Conservation (phyloP, 176 grass and related monocot species). For the Dactylis glomerata region DNA sequence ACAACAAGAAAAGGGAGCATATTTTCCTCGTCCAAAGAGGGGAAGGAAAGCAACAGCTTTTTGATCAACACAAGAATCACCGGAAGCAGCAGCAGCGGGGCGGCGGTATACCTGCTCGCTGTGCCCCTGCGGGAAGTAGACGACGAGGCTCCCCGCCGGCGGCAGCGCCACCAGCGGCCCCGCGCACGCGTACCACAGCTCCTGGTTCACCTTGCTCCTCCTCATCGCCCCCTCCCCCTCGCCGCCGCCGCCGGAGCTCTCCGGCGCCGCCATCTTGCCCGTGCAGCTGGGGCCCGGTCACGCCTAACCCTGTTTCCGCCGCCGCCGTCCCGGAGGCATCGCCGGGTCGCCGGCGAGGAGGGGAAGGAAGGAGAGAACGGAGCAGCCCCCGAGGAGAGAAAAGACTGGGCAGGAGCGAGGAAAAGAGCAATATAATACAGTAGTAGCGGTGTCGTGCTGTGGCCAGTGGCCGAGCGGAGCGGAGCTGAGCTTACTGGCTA, state of each 20-base stretch:
- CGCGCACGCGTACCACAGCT: conserved; percentile 81
- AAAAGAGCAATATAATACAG: conserved; percentile 33
- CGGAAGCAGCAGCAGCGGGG: not conserved
- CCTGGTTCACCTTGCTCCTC: conserved; percentile 55
- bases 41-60: conserved; percentile 5
- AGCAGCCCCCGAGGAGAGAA: conserved; percentile 27
- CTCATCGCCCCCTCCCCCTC: conserved; percentile 19
- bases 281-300: not conserved
- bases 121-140: conserved; percentile 85
- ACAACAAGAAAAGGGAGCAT: not conserved
- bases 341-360: conserved; percentile 27
- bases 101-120: conserved; percentile 57
- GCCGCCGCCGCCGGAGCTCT: conserved; percentile 21
- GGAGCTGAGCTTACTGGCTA: conserved; percentile 9
- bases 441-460: conserved; percentile 2
- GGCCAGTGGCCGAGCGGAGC: conserved; percentile 1
- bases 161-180: conserved; percentile 67
- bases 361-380: not conserved
- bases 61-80: conserved; percentile 33
- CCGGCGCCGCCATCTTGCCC: conserved; percentile 12
- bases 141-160: conserved; percentile 62
- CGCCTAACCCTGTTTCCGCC: not conserved
- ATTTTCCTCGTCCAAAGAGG: not conserved
- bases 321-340: conserved; percentile 26
- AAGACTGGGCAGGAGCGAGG: conserved; percentile 10